Conservation (phyloP, 208 protist species). For the Acanthamoeba castellanii region DNA sequence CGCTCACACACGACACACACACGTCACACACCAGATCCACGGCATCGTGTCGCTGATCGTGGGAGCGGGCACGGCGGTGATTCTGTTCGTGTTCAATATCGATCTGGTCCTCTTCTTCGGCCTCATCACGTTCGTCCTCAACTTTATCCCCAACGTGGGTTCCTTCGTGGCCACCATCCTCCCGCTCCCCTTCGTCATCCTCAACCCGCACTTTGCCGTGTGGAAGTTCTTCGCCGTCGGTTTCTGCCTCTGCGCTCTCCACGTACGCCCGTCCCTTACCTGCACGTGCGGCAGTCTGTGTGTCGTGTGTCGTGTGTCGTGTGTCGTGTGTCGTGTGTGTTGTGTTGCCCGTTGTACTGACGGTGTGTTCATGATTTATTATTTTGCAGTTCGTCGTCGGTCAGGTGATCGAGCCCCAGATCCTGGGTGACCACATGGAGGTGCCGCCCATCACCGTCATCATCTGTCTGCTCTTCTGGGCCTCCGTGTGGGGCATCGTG, state of each 20-base stretch:
- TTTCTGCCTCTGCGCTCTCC: background rate
- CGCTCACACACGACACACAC: too few species aligned
- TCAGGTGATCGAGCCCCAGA: conserved; percentile 25
- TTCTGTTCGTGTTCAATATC: conserved; percentile 1
- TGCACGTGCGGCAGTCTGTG: background rate
- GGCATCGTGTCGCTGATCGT: background rate
- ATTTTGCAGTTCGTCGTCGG: background rate
- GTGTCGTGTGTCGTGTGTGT: too few species aligned
- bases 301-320: too few species aligned
- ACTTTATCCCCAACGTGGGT: conserved; percentile 58
- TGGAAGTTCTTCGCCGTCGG: background rate
- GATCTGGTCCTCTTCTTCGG: conserved; percentile 45
- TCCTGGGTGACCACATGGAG: conserved; percentile 5
- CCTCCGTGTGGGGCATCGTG: conserved; percentile 40
- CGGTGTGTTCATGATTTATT: too few species aligned
- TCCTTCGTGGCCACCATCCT: background rate
- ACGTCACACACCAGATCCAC: conserved; percentile 35
- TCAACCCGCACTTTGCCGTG: background rate
- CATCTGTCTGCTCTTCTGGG: conserved; percentile 47
- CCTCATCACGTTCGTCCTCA: background rate
- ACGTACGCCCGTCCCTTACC: background rate
- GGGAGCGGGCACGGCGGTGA: background rate
- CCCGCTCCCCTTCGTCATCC: conserved; percentile 27
- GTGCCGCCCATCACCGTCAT: conserved; percentile 25
- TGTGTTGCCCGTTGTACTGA: too few species aligned